phyloP scores from a whole-genome alignment of 805 yeast genomes.

The Ogataea nonfermentans region DNA sequence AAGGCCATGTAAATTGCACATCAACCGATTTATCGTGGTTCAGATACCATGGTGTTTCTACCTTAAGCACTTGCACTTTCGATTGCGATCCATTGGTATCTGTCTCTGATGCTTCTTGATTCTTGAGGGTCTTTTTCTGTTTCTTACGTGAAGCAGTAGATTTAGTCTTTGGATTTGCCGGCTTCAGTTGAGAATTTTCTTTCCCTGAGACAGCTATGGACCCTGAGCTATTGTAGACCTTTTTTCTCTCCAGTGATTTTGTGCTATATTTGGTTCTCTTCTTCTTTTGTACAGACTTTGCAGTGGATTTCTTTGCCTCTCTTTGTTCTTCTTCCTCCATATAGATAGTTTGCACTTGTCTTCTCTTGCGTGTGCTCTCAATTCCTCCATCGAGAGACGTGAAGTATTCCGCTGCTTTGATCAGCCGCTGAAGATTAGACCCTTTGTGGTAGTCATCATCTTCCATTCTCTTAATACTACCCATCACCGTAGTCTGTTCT shows the following conservation, averaged over 20 bases:
- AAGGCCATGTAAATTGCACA: conserved; percentile 16
- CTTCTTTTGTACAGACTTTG: conserved; percentile 5
- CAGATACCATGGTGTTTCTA: conserved; percentile 26
- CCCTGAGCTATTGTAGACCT: no score
- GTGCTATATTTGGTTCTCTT: conserved; percentile 6
- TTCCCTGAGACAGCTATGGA: no score
- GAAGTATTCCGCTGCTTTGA: conserved; percentile 28
- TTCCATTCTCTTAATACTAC: conserved; percentile 1
- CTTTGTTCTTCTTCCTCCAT: conserved; percentile 9
- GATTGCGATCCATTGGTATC: conserved; percentile 8
- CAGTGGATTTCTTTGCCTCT: conserved; percentile 22
- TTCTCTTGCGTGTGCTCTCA: conserved; percentile 7
- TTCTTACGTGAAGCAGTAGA: no score
- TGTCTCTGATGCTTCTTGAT: no score
- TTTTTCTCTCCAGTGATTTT: no score
- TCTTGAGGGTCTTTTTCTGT: no score
- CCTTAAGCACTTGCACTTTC: not conserved
- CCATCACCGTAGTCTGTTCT: conserved; percentile 6
- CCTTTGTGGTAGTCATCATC: conserved; percentile 20
- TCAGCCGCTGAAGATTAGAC: conserved; percentile 17
- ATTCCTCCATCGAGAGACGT: conserved; percentile 22
- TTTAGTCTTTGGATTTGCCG: no score
- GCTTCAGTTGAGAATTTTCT: no score
- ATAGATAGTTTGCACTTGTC: no score
- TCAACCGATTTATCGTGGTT: conserved; percentile 19